Base-by-base conservation (phyloP, 805 yeast genomes). In the Torulaspora indica region DNA sequence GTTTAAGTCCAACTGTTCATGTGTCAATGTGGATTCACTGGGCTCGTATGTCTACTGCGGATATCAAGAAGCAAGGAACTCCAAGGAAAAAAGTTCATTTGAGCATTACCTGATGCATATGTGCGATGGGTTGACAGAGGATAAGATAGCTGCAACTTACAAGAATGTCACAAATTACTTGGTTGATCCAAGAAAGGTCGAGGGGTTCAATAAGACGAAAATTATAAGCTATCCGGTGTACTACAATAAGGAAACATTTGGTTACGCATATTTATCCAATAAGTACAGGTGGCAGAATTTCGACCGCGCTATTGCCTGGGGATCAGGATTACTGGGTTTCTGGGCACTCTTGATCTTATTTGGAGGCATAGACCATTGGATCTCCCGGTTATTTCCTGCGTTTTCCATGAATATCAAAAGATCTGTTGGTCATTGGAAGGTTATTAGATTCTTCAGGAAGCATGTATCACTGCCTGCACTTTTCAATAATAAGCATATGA, bases 291-390 rank as follows among this genome's bases (percentile, higher is more conserved):
- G 47, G 38, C 56, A 60, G 12, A 72, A 70, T 46, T 30, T 40
- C n/a, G 43, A 40, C 28, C 36, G 37, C 12, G 74, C 81, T 2
- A 67, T 75, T 23, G 68, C 62, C 46, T 61, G 73, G 54, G 82
- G 77, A 33, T 63, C 70, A 10, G 78, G 70, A 2, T 49, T 71
- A 29, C 44, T 79, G 17, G 73, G 75, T 0, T 76, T 72, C 50
- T 77, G 81, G 80, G 73, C 66, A 3, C 40, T 67, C 1, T 61
- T 79, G 32, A 53, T 76, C 43, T 33, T 77, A 0, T 23, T 72
- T 18, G 69, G 76, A 3, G 69, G 70, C 1, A 15, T 75, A 12
- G 54, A 61, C 34, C 72, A 76, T 47, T 72, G 78, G 74, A 25
- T 61, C 4, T 53, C 60, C 28, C 56, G 63, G 35, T 47, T 75